phyloP scores from a whole-genome alignment of 148 eudicot species.

The Rhododendron henanense region DNA sequence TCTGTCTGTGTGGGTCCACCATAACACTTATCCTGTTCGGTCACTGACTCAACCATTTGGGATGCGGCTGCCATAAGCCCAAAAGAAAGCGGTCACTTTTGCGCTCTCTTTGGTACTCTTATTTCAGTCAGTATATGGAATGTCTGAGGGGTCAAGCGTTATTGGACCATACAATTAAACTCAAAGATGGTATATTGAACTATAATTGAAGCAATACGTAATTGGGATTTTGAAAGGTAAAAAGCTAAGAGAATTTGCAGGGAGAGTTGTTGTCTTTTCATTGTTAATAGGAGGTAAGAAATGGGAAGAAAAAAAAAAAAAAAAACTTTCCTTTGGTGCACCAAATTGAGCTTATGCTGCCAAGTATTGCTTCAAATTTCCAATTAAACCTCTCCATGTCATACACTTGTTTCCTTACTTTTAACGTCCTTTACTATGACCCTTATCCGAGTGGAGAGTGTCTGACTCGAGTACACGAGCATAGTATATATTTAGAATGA shows the following conservation, averaged over 20 bases:
- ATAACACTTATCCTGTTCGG: background rate
- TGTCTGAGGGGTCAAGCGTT: background rate
- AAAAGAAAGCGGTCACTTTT: background rate
- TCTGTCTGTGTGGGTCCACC: background rate
- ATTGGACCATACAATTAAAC: background rate
- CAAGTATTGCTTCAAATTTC: background rate
- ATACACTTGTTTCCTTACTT: background rate
- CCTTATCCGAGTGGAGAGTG: too few species aligned
- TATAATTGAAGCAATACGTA: background rate
- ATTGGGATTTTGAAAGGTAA: background rate
- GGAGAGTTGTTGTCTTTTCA: background rate
- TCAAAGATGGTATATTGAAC: background rate
- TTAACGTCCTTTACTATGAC: too few species aligned
- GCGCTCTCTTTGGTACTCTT: background rate
- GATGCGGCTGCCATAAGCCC: background rate
- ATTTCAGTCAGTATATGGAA: background rate
- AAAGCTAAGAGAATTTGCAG: background rate
- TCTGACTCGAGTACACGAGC: too few species aligned
- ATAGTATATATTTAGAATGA: too few species aligned
- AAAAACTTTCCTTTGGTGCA: background rate
- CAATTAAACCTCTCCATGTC: background rate
- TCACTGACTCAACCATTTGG: background rate
- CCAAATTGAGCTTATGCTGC: background rate
- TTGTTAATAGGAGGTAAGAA: background rate
- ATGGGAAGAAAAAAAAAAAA: background rate